Evolutionary conservation across 2,329 filamentous ascomycete genomes (phyloP), one percentile per base, ranked within the genome.

Genomic region (Coniosporium tulheliwenetii): DNA sequence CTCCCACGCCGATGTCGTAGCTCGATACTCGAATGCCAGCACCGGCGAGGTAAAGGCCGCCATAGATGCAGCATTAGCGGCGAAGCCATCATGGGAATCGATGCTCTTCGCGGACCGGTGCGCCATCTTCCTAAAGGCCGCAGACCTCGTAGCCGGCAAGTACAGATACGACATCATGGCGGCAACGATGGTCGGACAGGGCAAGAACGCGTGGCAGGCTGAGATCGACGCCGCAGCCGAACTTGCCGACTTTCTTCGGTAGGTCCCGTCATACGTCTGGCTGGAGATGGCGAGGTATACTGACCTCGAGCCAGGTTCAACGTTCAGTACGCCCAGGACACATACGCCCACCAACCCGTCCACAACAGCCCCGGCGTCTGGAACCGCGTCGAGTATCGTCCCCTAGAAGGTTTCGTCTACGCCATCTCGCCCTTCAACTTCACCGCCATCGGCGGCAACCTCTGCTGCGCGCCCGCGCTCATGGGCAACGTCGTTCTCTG

Each of bases 151-250:
- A 50, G 70, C 82, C 41, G 82, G 75, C 48, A 96, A 96, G 67
- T 96, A 98, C 65, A 77, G 91, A 57, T 95, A 94, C 64, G 85
- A 95, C 42, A 76, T 98, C 52, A 93, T 96, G 83, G 89, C 91
- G 7, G 77, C 85, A 36, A 95, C 91, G 10, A 94, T 96, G 77
- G 70, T 94, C 30, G 91, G 89, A 45, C 89, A 98, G 65, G 89
- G 91, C 54, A 96, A 96, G 75, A 96, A 95, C 60, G 85, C 85
- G 38, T 96, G 86, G 86, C 89, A 98, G 64, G 89, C 91, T n/a
- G 89, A 98, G 71, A 96, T 96, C 48, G 89, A 96, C 61, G 75
- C 87, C 33, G 89, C 89, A 13, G 89, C 89, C 8, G 91, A 98
- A 70, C 65, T 93, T 51, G 81, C 77, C 51, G 89, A 98, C 60